Conservation (phyloP, 345 rosid species). For the Microcos paniculata region DNA sequence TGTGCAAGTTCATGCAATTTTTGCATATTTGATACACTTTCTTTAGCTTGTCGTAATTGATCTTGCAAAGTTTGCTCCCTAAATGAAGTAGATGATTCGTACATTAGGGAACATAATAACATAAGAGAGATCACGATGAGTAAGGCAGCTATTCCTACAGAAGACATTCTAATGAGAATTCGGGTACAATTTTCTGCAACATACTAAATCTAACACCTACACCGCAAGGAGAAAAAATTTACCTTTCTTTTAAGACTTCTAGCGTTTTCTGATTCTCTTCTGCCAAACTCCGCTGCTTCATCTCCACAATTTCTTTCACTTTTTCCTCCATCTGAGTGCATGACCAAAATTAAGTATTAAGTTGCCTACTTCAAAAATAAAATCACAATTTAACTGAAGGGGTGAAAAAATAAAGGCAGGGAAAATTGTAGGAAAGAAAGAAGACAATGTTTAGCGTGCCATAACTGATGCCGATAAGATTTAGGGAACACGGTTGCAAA, state of each 20-base stretch:
- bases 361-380: neutral
- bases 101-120: neutral
- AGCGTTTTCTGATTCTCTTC: constrained; percentile 98
- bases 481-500: neutral
- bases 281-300: constrained; percentile 90
- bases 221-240: constrained; percentile 5
- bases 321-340: constrained; percentile 93
- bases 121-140: neutral
- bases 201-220: neutral
- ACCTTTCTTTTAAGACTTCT: constrained; percentile 93
- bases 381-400: neutral
- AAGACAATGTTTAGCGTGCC: neutral
- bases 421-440: neutral
- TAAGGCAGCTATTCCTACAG: neutral
- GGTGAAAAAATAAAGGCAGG: neutral
- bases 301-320: constrained; percentile 96
- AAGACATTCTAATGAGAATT: constrained; percentile 5
- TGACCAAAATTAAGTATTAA: neutral
- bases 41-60: constrained; percentile 94
- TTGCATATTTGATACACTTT: constrained; percentile 91
- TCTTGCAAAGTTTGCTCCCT: constrained; percentile 97
- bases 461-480: constrained; percentile 2
- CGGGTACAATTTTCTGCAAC: neutral
- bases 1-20: constrained; percentile 98
- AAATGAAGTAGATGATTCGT: constrained; percentile 15